A percentile compares a stretch with the other conserved stretches of the same genome.
These are phyloP conservation scores for Amyloporia xantha DNA, from an alignment of 768 basidiomycete genomes.

Conservation along the genomic window DNA sequence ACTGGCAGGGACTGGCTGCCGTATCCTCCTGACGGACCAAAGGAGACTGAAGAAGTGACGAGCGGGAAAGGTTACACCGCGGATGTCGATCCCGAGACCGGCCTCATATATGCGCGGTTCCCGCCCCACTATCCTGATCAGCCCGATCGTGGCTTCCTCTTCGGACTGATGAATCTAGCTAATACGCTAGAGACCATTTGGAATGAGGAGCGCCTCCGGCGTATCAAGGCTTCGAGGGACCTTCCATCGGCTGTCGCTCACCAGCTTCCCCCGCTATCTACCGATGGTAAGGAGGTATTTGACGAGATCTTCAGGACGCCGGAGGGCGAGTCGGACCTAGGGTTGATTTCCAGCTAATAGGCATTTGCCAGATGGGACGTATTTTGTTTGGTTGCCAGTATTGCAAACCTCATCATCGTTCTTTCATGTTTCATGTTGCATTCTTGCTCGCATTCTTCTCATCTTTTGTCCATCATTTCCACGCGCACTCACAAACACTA, in stretches of 20 bases:
- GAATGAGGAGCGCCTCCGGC: constrained; percentile 73
- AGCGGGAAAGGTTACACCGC: constrained; percentile 73
- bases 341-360: constrained; percentile 66
- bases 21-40: constrained; percentile 41
- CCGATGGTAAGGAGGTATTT: constrained; percentile 77
- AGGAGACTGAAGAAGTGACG: constrained; percentile 38
- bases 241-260: constrained; percentile 38
- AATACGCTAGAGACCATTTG: constrained; percentile 77
- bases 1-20: constrained; percentile 89
- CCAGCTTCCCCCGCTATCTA: constrained; percentile 57
- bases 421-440: not conserved
- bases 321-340: constrained; percentile 60
- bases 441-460: not conserved
- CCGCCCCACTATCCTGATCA: constrained; percentile 86
- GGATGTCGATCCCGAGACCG: constrained; percentile 75
- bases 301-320: constrained; percentile 55
- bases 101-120: constrained; percentile 85
- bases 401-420: no score
- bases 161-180: constrained; percentile 79
- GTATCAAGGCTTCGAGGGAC: constrained; percentile 58
- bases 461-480: constrained; percentile 1
- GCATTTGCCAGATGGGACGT: no score
- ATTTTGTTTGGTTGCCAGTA: not conserved
- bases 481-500: constrained; percentile 2
- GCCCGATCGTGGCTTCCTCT: constrained; percentile 92